A percentile compares a stretch with the other conserved stretches of the same genome.
Conservation (phyloP, 2,329 filamentous ascomycete species). For the Alternaria solani region DNA sequence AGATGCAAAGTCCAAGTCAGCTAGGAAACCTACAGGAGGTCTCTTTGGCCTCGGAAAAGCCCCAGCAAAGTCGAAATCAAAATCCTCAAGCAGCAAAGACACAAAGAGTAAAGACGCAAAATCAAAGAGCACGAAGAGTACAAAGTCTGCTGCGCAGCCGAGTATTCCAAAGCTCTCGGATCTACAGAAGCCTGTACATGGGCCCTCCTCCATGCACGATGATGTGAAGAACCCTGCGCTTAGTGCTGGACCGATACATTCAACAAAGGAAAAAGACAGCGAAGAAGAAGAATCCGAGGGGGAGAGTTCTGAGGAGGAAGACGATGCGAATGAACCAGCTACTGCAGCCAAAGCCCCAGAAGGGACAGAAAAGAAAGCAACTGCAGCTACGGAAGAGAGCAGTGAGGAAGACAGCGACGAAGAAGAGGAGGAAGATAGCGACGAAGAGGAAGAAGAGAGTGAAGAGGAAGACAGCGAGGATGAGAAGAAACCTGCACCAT, state of each 20-base stretch:
- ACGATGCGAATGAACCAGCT: not conserved
- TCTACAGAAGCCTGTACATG: slow-evolving; percentile 31
- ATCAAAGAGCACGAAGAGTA: not conserved
- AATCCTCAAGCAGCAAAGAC: slow-evolving; percentile 10
- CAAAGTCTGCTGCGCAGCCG: not conserved
- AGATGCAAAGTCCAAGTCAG: slow-evolving; percentile 5
- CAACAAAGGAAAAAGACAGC: slow-evolving; percentile 18
- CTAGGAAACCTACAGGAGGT: slow-evolving; percentile 12
- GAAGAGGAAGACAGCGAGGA: slow-evolving; percentile 19
- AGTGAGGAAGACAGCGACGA: slow-evolving; percentile 1
- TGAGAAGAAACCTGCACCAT: slow-evolving; percentile 19
- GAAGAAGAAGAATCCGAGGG: slow-evolving; percentile 17
- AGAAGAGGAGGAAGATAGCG: slow-evolving; percentile 3
- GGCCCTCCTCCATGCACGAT: slow-evolving; percentile 32
- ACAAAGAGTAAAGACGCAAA: slow-evolving; percentile 2
- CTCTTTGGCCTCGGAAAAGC: slow-evolving; percentile 13
- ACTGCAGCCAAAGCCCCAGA: not conserved
- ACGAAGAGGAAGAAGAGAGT: slow-evolving; percentile 13
- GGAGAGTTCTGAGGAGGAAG: slow-evolving; percentile 16
- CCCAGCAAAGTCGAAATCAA: slow-evolving; percentile 12
- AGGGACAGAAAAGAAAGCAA: not conserved
- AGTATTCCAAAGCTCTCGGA: slow-evolving; percentile 27
- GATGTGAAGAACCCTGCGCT: slow-evolving; percentile 39
- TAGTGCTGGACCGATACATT: slow-evolving; percentile 28
- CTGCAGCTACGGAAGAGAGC: not conserved